Conservation (phyloP, 2,329 filamentous ascomycete species). For the Fusarium sp. region DNA sequence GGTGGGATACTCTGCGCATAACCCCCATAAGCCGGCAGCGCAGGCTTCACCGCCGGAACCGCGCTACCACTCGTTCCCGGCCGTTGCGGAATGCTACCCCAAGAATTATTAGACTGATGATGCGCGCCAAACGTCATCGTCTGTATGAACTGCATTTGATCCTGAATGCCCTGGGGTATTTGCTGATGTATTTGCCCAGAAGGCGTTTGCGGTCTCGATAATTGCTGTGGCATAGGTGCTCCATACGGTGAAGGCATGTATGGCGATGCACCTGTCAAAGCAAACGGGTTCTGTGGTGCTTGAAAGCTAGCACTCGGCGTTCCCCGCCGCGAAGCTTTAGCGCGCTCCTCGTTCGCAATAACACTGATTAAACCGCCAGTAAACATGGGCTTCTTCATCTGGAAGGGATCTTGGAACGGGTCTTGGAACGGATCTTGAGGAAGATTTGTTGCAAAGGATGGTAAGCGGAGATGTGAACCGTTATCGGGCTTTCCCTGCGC, state of each 20-base stretch:
- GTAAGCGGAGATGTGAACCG: conserved; percentile 9
- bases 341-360: conserved; percentile 26
- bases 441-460: conserved; percentile 21
- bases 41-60: neutral
- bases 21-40: conserved; percentile 15
- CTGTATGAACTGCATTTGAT: conserved; percentile 19
- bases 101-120: neutral
- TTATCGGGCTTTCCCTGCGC: conserved; percentile 1
- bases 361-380: conserved; percentile 20
- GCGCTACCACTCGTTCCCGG: neutral
- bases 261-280: neutral
- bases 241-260: conserved; percentile 19
- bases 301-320: conserved; percentile 11
- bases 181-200: conserved; percentile 8
- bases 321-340: conserved; percentile 24
- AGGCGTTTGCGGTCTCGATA: neutral
- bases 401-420: neutral
- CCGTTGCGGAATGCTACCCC: neutral
- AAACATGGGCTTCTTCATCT: conserved; percentile 18
- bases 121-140: neutral
- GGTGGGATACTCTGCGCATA: conserved; percentile 22
- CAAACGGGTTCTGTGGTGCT: neutral
- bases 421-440: conserved; percentile 33
- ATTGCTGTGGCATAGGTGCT: neutral
- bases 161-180: conserved; percentile 8